These are phyloP conservation scores for Rhizophagus prolifer DNA, from an alignment of 192 early-diverging fungal species.

Conservation along the genomic window DNA sequence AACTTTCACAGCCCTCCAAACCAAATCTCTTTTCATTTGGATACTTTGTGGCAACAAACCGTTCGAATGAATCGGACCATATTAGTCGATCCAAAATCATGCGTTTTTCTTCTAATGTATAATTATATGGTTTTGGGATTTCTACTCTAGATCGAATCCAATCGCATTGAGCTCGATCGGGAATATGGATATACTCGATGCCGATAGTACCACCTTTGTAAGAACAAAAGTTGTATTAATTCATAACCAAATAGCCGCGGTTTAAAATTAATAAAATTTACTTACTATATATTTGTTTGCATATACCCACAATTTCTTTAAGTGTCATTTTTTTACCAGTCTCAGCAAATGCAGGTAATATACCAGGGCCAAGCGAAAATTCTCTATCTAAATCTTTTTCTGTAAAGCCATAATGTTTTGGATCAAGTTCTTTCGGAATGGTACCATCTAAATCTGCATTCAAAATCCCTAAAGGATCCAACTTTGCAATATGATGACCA, in stretches of 20 bases:
- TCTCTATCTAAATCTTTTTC: constrained; percentile 90
- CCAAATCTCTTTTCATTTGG: constrained; percentile 98
- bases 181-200: constrained; percentile 98
- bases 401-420: constrained; percentile 90
- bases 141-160: constrained; percentile 95
- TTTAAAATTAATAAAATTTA: constrained; percentile 18
- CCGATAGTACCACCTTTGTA: constrained; percentile 79
- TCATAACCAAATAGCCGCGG: no score
- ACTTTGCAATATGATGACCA: constrained; percentile 92
- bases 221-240: constrained; percentile 3
- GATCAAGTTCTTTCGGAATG: constrained; percentile 79
- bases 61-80: constrained; percentile 96
- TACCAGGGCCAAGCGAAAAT: constrained; percentile 92
- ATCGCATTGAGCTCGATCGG: constrained; percentile 93
- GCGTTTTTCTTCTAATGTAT: constrained; percentile 85
- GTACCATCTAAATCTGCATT: constrained; percentile 49
- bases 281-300: constrained; percentile 87
- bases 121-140: constrained; percentile 85
- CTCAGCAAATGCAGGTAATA: constrained; percentile 82
- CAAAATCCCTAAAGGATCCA: constrained; percentile 92
- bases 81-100: constrained; percentile 94
- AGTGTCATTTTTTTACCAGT: constrained; percentile 79
- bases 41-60: constrained; percentile 95
- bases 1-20: constrained; percentile 93
- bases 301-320: constrained; percentile 82